Evolutionary conservation across 345 rosid species (phyloP).

Genomic region (Sisymbrium altissimum): DNA sequence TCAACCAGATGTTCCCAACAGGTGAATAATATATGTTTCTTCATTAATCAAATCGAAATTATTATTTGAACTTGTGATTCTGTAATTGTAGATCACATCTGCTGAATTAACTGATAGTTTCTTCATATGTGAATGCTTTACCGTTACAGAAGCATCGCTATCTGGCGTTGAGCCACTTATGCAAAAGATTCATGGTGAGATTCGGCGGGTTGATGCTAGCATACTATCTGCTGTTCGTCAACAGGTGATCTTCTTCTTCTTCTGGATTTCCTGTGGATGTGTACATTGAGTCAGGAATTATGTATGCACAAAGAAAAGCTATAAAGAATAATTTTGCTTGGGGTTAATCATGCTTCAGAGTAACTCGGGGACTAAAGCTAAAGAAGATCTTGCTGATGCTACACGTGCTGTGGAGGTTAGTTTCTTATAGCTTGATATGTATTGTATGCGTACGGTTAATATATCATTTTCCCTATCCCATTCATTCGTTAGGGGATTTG

Average conservation of each 20-base stretch:
- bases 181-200: constrained; percentile 95
- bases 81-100: neutral
- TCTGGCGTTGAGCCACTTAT: constrained; percentile 97
- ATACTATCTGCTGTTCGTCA: constrained; percentile 96
- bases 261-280: constrained; percentile 8
- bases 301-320: neutral
- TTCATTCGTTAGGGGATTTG: neutral
- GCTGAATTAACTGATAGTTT: constrained; percentile 14
- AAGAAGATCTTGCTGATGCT: constrained; percentile 99
- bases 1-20: constrained; percentile 99
- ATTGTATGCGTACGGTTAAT: neutral
- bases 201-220: constrained; percentile 88
- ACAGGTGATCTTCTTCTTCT: constrained; percentile 50
- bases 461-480: neutral
- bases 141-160: constrained; percentile 78
- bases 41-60: neutral
- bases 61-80: neutral
- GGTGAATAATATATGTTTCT: constrained; percentile 41
- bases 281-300: constrained; percentile 7
- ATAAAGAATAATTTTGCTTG: neutral
- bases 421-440: constrained; percentile 13
- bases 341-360: constrained; percentile 51
- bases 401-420: constrained; percentile 95
- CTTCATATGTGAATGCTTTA: neutral
- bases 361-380: constrained; percentile 93